Base-by-base conservation (phyloP, 208 protist species). In the Zelonia costaricensis region DNA sequence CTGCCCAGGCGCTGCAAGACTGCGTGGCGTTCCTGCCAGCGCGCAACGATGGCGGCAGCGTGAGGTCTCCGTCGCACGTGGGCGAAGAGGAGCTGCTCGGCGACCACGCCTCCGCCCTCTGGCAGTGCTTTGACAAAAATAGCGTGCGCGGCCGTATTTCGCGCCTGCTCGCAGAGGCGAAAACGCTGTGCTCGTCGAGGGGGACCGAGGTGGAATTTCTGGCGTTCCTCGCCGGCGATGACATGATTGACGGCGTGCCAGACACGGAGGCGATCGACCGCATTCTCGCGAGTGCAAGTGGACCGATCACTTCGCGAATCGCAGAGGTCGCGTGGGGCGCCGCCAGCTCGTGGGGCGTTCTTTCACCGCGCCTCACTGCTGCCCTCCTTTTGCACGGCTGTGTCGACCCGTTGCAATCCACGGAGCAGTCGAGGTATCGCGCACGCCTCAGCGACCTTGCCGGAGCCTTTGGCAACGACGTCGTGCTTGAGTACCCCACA, bases 71-170 rank as follows among this genome's bases (percentile, higher is more conserved):
- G 36, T 12, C 44, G 20, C 66, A 77, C 51, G 42, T 88, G 46
- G 82, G 82, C 36, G 55, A 72, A 43, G 82, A 88, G 39, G 76
- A 77, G 45, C 46, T 55, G 5, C 52, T 77, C 1, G 64, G 70
- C 30, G 42, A 62, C 8, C 69, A 82, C 43, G 43, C 56, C 9
- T 28, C 48, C 35, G 49, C 76, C 36, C 56, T 80, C 10, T 64
- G 62, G 60, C 64, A 46, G 33, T 56, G 57, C 55, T 61, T 52
- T 42, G 68, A 71, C 33, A 62, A 57, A 25, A 40, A 18, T 4
- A 51, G 61, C 13, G 39, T 78, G 3, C 56, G 38, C 22, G 47
- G 30, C 25, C 35, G 61, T 45, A 69, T 78, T 16, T 1, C 46
- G 15, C 53, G 56, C 18, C 47, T 74, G 1, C 51, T 78, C 15